Evolutionary conservation across 2,329 filamentous ascomycete species (phyloP).

Genomic region (Nigrograna mackinnonii): DNA sequence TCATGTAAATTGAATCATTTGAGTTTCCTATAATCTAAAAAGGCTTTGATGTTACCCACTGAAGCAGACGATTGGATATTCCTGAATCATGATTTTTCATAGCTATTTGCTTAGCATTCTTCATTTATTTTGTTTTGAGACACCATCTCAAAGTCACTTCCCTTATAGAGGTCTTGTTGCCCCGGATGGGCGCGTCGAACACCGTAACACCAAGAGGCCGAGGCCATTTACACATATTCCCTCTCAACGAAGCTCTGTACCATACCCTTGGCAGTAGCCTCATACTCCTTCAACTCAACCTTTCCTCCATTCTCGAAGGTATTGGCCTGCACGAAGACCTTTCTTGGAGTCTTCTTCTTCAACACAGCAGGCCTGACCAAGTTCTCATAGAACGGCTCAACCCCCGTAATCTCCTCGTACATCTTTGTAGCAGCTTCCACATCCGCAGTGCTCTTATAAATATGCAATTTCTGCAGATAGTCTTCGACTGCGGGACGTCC

Average conservation of each 20-base stretch:
- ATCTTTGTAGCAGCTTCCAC: slow-evolving; percentile 75
- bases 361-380: slow-evolving; percentile 78
- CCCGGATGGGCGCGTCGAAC: too few species aligned
- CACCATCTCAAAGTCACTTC: too few species aligned
- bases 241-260: slow-evolving; percentile 42
- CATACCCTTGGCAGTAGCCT: slow-evolving; percentile 77
- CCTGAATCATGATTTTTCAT: too few species aligned
- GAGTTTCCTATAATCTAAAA: too few species aligned
- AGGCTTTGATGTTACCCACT: too few species aligned
- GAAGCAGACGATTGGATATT: too few species aligned
- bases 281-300: slow-evolving; percentile 80
- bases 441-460: slow-evolving; percentile 91
- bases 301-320: slow-evolving; percentile 62
- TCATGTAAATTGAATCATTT: too few species aligned
- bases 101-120: too few species aligned
- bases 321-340: slow-evolving; percentile 94
- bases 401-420: slow-evolving; percentile 82
- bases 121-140: too few species aligned
- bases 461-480: slow-evolving; percentile 87
- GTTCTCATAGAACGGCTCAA: slow-evolving; percentile 83
- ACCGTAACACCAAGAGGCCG: too few species aligned
- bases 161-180: too few species aligned
- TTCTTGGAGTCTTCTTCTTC: slow-evolving; percentile 77
- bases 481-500: slow-evolving; percentile 82
- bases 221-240: slow-evolving; percentile 38